These are phyloP conservation scores for Penicillium sp. DNA, from an alignment of 2,329 filamentous ascomycete genomes.

Conservation along the genomic window DNA sequence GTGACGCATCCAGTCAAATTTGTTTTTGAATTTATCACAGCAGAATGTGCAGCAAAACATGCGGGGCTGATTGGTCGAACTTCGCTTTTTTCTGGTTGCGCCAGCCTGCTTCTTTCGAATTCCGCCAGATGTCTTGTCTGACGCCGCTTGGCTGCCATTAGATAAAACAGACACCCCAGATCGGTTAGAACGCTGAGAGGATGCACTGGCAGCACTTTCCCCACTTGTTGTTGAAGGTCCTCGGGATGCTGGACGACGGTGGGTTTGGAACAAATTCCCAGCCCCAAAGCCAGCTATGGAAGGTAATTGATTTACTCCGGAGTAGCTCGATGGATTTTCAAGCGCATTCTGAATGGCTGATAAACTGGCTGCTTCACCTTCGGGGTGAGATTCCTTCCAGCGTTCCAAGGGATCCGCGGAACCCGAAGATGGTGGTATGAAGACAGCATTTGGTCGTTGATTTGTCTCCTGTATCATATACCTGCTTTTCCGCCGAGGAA, in stretches of 20 bases:
- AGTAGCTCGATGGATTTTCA: not conserved
- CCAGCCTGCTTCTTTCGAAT: not conserved
- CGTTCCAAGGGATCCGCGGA: not conserved
- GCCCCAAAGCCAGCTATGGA: not conserved
- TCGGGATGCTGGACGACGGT: not conserved
- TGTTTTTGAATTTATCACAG: slow-evolving; percentile 27
- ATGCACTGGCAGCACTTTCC: not conserved
- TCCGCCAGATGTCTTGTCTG: not conserved
- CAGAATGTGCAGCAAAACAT: slow-evolving; percentile 28
- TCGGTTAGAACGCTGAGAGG: not conserved
- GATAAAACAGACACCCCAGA: not conserved
- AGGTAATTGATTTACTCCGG: not conserved
- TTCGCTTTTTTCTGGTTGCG: not conserved
- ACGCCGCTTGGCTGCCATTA: not conserved
- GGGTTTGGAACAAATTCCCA: not conserved
- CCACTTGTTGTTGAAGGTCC: not conserved
- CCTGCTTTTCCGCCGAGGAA: not conserved
- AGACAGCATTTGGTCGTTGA: not conserved
- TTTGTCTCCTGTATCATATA: not conserved
- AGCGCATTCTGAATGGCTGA: not conserved
- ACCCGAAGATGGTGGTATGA: not conserved
- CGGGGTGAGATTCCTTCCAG: not conserved
- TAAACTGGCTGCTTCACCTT: not conserved
- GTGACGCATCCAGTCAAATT: slow-evolving; percentile 27
- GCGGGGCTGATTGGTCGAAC: not conserved